Evolutionary conservation across 106 monocot genomes (phyloP).

Genomic region (Ottelia alismoides): DNA sequence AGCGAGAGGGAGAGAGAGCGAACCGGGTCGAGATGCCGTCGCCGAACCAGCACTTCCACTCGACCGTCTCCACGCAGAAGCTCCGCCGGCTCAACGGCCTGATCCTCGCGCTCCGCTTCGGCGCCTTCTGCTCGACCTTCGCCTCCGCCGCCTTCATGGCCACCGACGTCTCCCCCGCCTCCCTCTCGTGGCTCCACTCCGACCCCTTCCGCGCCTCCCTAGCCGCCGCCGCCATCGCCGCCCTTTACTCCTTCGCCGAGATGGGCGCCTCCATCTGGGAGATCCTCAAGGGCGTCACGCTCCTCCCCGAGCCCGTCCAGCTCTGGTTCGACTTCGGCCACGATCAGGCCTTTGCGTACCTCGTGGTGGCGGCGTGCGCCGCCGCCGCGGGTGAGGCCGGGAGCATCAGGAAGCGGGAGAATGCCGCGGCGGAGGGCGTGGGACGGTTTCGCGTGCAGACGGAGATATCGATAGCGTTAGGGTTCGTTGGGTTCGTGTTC

Average conservation of each 20-base stretch:
- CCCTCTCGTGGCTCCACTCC: constrained; percentile 39
- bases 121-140: constrained; percentile 56
- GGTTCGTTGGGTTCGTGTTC: constrained; percentile 57
- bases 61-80: constrained; percentile 22
- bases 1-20: too few species aligned
- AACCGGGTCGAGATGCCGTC: too few species aligned
- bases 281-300: constrained; percentile 49
- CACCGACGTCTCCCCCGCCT: constrained; percentile 21
- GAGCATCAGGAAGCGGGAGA: constrained; percentile 7
- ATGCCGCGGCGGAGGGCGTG: constrained; percentile 13
- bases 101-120: constrained; percentile 44
- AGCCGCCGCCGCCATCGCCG: constrained; percentile 77
- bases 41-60: constrained; percentile 11
- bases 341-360: constrained; percentile 82
- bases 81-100: constrained; percentile 29
- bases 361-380: constrained; percentile 57
- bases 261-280: constrained; percentile 48
- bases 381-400: constrained; percentile 36
- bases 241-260: constrained; percentile 69
- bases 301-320: constrained; percentile 66
- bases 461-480: constrained; percentile 54
- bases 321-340: constrained; percentile 99
- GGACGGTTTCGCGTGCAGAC: constrained; percentile 58
- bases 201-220: constrained; percentile 44
- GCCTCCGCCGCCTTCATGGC: constrained; percentile 52